These are phyloP conservation scores for Corymbia calophylla DNA, from an alignment of 441 rosid genomes.

Conservation along the genomic window DNA sequence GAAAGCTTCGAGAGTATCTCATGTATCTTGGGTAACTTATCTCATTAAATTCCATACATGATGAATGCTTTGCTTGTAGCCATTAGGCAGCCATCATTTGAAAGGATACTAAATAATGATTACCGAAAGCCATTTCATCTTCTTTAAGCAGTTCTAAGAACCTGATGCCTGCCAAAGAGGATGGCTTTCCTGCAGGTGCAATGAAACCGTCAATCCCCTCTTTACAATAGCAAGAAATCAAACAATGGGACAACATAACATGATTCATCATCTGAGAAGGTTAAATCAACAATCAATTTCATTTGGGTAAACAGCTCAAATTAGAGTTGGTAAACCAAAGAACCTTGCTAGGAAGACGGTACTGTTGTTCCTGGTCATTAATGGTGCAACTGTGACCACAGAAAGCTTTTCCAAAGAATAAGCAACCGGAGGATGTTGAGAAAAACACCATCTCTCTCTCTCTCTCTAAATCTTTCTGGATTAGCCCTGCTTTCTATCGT, in stretches of 20 bases:
- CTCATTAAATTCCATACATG: constrained; percentile 81
- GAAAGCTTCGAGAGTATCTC: neutral
- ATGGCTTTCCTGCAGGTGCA: constrained; percentile 53
- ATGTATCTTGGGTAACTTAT: constrained; percentile 7
- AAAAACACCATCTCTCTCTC: neutral
- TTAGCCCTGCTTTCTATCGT: too few relatives aligned
- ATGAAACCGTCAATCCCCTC: neutral
- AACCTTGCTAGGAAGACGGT: neutral
- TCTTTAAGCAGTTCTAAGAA: constrained; percentile 53
- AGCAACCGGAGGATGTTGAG: neutral
- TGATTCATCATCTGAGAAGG: neutral
- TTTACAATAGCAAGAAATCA: neutral
- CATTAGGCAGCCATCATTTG: constrained; percentile 87
- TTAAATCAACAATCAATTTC: neutral
- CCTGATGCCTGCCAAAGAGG: constrained; percentile 47
- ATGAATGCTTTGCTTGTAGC: constrained; percentile 83
- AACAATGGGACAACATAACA: neutral
- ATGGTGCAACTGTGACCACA: neutral
- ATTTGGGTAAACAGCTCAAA: neutral
- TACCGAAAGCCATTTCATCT: constrained; percentile 86
- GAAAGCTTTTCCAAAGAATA: neutral
- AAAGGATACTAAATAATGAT: constrained; percentile 74
- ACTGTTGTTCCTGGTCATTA: neutral
- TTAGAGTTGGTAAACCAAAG: neutral
- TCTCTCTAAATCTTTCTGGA: neutral